Percentiles rank a stretch among this genome's conserved stretches.
Evolutionary conservation across 225 moss, liverwort and hornwort species (phyloP).

Genomic region (Thuidium tamariscinum): DNA sequence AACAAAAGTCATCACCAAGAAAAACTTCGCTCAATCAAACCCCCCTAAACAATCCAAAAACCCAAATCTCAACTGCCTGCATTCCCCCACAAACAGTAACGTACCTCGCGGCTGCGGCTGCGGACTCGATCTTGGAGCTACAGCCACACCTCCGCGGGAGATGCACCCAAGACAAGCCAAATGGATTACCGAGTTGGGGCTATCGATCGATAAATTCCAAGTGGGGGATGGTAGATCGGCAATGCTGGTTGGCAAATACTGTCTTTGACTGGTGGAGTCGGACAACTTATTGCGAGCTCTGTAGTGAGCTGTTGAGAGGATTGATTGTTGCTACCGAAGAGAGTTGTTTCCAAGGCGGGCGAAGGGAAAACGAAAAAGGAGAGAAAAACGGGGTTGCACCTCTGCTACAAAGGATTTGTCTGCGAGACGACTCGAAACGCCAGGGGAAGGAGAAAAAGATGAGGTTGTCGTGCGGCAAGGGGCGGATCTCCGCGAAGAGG

Average conservation of each 20-base stretch:
- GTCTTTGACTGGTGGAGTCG: neutral
- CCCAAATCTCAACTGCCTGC: neutral
- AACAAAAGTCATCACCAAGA: too few species aligned
- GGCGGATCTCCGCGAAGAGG: neutral
- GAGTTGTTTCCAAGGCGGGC: neutral
- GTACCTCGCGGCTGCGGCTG: neutral
- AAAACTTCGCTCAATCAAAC: neutral
- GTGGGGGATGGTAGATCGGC: neutral
- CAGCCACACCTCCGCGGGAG: neutral
- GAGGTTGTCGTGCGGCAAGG: neutral
- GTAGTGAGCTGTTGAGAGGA: neutral
- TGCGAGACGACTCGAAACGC: neutral
- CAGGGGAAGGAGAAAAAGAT: neutral
- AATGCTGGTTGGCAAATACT: neutral
- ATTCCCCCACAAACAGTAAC: neutral
- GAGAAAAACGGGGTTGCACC: neutral
- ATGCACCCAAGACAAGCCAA: neutral
- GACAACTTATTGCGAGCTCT: neutral
- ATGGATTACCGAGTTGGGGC: neutral
- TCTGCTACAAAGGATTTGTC: neutral
- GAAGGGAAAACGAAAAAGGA: neutral
- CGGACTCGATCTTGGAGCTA: neutral
- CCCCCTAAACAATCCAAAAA: neutral
- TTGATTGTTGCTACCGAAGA: neutral
- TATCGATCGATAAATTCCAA: neutral